Percentiles rank a stretch among this genome's conserved stretches.
Conservation (phyloP, 2,329 filamentous ascomycete genomes). For the Colletotrichum viniferum region DNA sequence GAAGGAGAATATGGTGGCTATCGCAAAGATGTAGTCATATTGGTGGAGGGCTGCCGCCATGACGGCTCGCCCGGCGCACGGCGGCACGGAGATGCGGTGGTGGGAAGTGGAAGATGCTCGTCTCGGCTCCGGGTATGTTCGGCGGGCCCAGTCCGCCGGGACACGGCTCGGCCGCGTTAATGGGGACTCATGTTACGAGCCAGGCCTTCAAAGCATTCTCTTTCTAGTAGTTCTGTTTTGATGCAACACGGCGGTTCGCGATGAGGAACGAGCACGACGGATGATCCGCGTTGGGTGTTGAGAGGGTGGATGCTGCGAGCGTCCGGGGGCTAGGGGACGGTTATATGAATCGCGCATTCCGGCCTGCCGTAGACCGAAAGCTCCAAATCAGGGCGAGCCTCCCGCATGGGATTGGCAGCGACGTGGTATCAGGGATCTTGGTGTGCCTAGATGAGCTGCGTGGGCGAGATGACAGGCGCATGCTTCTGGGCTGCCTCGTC, state of each 20-base stretch:
- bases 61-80: background rate
- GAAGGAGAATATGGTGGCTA: slow-evolving; percentile 68
- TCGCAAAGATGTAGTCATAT: slow-evolving; percentile 67
- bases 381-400: background rate
- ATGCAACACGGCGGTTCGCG: background rate
- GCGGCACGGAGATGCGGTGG: background rate
- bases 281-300: background rate
- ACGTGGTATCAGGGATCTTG: background rate
- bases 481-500: background rate
- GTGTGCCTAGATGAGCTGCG: background rate
- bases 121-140: background rate
- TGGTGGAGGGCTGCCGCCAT: slow-evolving; percentile 48
- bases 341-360: background rate
- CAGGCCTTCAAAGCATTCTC: background rate
- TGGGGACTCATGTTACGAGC: background rate
- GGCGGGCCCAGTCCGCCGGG: background rate
- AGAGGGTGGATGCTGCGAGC: background rate
- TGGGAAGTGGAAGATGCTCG: no score
- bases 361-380: background rate
- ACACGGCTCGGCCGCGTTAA: background rate
- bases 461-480: background rate
- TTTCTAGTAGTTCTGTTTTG: background rate
- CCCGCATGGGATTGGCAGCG: no score
- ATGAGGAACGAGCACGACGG: background rate
- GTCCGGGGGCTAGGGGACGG: background rate